Evolutionary conservation across 2,329 filamentous ascomycete species (phyloP).

Genomic region (Botryotinia narcissicola): DNA sequence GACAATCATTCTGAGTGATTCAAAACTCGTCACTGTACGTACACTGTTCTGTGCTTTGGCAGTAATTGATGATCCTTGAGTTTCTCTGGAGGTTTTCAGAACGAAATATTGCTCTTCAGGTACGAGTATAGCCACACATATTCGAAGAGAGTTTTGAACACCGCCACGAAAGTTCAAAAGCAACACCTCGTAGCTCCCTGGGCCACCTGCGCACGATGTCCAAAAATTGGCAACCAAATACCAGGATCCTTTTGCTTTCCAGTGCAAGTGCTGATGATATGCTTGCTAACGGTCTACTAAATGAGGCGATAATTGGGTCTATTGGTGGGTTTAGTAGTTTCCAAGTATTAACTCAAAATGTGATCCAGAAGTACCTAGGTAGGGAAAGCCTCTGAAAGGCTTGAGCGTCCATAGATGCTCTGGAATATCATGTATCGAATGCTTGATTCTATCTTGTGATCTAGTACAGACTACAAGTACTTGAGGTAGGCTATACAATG

Average conservation of each 20-base stretch:
- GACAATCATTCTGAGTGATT: background rate
- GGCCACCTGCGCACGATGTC: background rate
- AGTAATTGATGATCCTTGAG: background rate
- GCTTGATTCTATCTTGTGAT: background rate
- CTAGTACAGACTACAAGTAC: background rate
- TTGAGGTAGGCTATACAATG: background rate
- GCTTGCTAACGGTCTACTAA: background rate
- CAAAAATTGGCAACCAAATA: background rate
- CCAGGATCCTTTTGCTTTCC: background rate
- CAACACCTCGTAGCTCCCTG: background rate
- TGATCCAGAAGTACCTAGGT: background rate
- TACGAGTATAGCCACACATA: too few species aligned
- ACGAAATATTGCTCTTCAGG: too few species aligned
- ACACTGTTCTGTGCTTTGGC: background rate
- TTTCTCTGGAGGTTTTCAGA: background rate
- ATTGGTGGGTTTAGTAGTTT: background rate
- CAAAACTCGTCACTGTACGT: background rate
- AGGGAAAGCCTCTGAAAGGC: background rate
- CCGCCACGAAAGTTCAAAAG: background rate
- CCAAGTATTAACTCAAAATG: background rate
- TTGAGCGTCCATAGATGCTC: background rate
- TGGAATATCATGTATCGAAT: background rate
- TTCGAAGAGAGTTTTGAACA: background rate
- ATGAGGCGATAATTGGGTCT: background rate
- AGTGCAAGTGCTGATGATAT: background rate